Base-by-base conservation (phyloP, 345 rosid genomes). In the Euphorbia lathyris region DNA sequence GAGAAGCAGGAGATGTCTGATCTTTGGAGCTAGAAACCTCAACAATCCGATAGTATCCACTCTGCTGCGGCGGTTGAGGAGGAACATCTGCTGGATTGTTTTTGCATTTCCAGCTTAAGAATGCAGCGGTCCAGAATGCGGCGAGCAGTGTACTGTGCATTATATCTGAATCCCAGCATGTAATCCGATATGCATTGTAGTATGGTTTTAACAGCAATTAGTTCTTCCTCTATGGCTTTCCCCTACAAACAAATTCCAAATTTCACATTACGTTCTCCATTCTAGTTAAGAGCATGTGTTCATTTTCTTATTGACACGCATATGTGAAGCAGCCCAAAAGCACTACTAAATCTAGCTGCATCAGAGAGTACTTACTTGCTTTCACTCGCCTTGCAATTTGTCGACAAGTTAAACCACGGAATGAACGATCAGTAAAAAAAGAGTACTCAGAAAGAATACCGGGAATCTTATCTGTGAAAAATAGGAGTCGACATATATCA, bases 401-500 rank as follows among this genome's bases (percentile, higher is more conserved):
- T 34, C 3, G 7, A 7, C 38, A 34, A 34, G 38, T 34, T 34
- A 34, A 34, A 34, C 38, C 38, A 34, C 38, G 38, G 7, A 34
- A 34, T 7, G 4, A 34, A 34, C 38, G 38, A 34, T n/a, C n/a
- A n/a, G n/a, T 34, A 34, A 34, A 34, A 34, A 34, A 34, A 34
- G 38, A 14, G 19, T 47, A 29, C 12, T 32, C 27, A 20, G 66
- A n/a, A 29, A 59, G 65, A 73, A 64, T 74, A 86, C 87, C 69
- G n/a, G 76, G 67, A 32, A 65, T 57, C 53, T 52, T 45, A 57
- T 69, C 76, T 0, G 65, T 38, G 27, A 83, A 42, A 51, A 79
- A 83, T 53, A 82, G 86, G 52, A 32, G 52, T 43, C n/a, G 72
- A 53, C 77, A 78, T 52, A 77, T 36, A 14, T 65, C 71, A 23